Evolutionary conservation across 1,284 basidiomycete genomes (phyloP).

Genomic region (Cryptococcus jaspeensis): DNA sequence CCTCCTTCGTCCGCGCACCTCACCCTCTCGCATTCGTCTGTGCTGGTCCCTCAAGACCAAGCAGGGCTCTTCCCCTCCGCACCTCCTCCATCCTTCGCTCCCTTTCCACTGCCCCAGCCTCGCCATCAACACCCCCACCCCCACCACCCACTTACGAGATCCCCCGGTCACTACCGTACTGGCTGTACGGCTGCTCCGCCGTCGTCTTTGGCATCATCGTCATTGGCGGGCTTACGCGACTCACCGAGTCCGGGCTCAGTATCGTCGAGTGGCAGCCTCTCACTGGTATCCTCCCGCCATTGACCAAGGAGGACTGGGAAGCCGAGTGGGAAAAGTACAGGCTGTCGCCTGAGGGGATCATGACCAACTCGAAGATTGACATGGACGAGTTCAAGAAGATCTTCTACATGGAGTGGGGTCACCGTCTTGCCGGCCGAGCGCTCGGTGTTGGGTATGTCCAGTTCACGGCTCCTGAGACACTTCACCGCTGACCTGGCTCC

Average conservation of each 20-base stretch:
- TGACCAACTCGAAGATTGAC: slow-evolving; percentile 87
- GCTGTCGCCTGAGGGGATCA: slow-evolving; percentile 88
- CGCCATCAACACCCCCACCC: background rate
- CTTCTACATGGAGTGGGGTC: slow-evolving; percentile 98
- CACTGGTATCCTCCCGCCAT: slow-evolving; percentile 82
- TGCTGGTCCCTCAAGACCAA: too few species aligned
- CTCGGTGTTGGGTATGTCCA: slow-evolving; percentile 64
- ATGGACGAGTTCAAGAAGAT: slow-evolving; percentile 93
- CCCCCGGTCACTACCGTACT: slow-evolving; percentile 67
- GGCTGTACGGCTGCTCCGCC: slow-evolving; percentile 78
- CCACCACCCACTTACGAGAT: slow-evolving; percentile 47
- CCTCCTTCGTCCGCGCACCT: slow-evolving; percentile 7
- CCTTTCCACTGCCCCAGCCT: slow-evolving; percentile 1
- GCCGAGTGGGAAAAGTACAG: slow-evolving; percentile 94
- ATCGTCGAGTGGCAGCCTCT: slow-evolving; percentile 98
- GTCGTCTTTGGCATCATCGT: slow-evolving; percentile 90
- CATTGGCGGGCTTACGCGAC: slow-evolving; percentile 91
- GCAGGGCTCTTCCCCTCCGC: slow-evolving; percentile 6
- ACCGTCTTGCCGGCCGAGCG: slow-evolving; percentile 87
- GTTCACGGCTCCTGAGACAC: background rate
- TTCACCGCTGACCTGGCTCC: slow-evolving; percentile 29
- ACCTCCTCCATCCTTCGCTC: slow-evolving; percentile 7
- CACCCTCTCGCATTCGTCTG: slow-evolving; percentile 9
- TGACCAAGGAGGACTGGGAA: slow-evolving; percentile 75
- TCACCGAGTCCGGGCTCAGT: slow-evolving; percentile 95